Percentiles rank a stretch among this genome's conserved stretches.
phyloP scores from a whole-genome alignment of 306 rosid species.

The Hippophae rhamnoides region DNA sequence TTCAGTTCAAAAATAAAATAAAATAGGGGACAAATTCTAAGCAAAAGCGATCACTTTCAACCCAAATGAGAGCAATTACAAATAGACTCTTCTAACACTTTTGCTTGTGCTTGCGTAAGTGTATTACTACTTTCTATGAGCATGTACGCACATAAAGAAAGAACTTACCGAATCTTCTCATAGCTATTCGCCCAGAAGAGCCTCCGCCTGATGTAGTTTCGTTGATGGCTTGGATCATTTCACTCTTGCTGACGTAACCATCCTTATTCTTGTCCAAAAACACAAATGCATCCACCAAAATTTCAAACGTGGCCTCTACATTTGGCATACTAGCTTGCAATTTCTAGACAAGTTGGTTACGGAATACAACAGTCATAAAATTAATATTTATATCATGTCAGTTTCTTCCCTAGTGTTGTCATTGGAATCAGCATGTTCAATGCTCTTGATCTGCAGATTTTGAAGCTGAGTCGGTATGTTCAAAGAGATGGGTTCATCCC shows the following conservation, averaged over 20 bases:
- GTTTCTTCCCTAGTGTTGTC: neutral
- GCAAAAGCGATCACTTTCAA: neutral
- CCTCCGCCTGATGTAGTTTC: slow-evolving; percentile 82
- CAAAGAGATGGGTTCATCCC: no score
- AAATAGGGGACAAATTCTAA: no score
- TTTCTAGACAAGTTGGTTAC: slow-evolving; percentile 51
- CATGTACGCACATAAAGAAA: slow-evolving; percentile 6
- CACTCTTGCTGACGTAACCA: slow-evolving; percentile 85
- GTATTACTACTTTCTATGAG: neutral
- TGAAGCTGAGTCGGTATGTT: no score
- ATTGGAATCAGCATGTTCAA: no score
- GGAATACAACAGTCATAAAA: slow-evolving; percentile 19
- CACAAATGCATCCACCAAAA: slow-evolving; percentile 77
- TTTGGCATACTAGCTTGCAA: slow-evolving; percentile 54
- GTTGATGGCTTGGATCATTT: slow-evolving; percentile 82
- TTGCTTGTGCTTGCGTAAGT: neutral
- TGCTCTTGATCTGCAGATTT: no score
- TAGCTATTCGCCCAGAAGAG: slow-evolving; percentile 76
- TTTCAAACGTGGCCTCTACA: slow-evolving; percentile 79
- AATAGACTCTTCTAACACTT: no score
- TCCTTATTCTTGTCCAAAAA: slow-evolving; percentile 95
- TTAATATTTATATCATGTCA: neutral
- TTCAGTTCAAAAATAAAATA: no score
- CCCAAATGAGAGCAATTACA: no score
- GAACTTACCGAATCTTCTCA: slow-evolving; percentile 81